Evolutionary conservation across 192 early-diverging fungal genomes (phyloP).

Genomic region (Umbelopsis sp.): DNA sequence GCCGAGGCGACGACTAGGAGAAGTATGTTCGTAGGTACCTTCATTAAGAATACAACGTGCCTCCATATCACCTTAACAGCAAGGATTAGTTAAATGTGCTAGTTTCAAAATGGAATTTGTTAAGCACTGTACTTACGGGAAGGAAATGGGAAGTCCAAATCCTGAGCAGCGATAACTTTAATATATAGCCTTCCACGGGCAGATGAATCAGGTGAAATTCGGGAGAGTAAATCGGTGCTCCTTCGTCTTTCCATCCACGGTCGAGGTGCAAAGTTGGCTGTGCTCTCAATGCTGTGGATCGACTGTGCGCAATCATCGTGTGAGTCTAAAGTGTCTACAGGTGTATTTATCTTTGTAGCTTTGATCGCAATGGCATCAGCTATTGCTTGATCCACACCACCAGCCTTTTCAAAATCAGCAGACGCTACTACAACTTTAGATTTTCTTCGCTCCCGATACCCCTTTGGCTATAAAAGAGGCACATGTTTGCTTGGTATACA

Average conservation of each 20-base stretch:
- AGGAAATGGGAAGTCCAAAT: constrained; percentile 28
- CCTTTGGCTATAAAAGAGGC: background rate
- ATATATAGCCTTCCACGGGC: constrained; percentile 19
- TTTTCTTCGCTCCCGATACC: background rate
- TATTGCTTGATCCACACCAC: background rate
- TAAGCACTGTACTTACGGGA: background rate
- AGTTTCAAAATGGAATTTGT: background rate
- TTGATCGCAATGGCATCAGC: background rate
- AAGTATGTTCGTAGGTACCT: constrained; percentile 16
- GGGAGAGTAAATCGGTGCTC: constrained; percentile 1
- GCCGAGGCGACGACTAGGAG: constrained; percentile 2
- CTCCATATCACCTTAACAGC: constrained; percentile 5
- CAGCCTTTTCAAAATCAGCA: constrained; percentile 12
- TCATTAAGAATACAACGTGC: constrained; percentile 26
- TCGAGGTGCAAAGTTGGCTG: constrained; percentile 10
- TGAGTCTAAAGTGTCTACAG: background rate
- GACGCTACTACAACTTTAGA: constrained; percentile 21
- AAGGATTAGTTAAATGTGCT: background rate
- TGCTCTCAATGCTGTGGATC: constrained; percentile 18
- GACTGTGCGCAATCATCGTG: background rate
- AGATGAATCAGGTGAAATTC: background rate
- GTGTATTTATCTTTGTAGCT: background rate
- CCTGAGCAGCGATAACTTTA: constrained; percentile 22
- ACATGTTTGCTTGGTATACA: background rate
- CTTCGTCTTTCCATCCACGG: constrained; percentile 4